Conservation (phyloP, 2,329 filamentous ascomycete genomes). For the Westerdykella aurantiaca region DNA sequence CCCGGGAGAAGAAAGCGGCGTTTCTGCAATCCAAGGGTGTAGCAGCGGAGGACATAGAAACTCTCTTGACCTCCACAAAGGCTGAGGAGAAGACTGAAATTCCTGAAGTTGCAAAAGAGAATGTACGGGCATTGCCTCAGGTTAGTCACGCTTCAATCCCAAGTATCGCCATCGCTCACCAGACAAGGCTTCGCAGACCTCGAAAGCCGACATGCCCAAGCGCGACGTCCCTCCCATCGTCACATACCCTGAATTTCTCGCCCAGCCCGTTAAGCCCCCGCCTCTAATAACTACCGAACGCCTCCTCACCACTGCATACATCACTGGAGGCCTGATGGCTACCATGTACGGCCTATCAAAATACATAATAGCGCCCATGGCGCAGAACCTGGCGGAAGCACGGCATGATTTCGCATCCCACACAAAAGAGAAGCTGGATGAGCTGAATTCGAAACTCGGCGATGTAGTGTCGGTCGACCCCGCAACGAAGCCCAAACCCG, state of each 20-base stretch:
- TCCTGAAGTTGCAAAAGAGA: constrained; percentile 15
- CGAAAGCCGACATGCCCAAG: constrained; percentile 9
- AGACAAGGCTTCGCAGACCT: constrained; percentile 3
- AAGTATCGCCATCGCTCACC: background rate
- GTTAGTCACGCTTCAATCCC: constrained; percentile 12
- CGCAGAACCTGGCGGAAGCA: constrained; percentile 47
- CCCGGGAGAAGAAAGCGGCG: constrained; percentile 64
- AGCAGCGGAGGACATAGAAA: constrained; percentile 59
- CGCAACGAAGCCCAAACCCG: constrained; percentile 23
- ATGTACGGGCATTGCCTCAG: constrained; percentile 24
- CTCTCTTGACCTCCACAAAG: constrained; percentile 48
- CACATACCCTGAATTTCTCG: constrained; percentile 61
- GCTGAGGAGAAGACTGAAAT: constrained; percentile 7
- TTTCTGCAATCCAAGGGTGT: constrained; percentile 78
- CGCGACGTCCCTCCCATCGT: constrained; percentile 56
- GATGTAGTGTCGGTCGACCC: constrained; percentile 59
- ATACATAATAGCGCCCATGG: constrained; percentile 61
- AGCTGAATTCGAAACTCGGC: constrained; percentile 54
- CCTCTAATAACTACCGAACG: constrained; percentile 54
- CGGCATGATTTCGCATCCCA: constrained; percentile 54
- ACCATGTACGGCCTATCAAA: constrained; percentile 65
- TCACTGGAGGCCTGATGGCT: constrained; percentile 50
- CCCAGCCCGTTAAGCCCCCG: constrained; percentile 53
- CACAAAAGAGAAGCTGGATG: constrained; percentile 47
- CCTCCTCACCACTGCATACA: constrained; percentile 53